Evolutionary conservation across 1,139 yeast species (phyloP).

Genomic region (Torulaspora globosa): DNA sequence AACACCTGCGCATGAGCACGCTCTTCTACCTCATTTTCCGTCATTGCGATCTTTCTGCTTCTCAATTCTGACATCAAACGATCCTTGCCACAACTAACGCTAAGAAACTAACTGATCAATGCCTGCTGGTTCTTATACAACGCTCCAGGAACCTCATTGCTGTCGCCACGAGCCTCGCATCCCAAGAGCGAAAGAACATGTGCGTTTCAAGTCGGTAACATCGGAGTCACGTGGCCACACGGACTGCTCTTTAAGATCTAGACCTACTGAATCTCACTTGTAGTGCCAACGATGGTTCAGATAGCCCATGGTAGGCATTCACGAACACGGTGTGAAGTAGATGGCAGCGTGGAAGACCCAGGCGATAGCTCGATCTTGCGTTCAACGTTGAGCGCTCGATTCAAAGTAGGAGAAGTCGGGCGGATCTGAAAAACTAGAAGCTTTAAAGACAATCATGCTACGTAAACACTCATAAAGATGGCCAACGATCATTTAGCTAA

Average conservation of each 20-base stretch:
- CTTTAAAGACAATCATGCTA: not conserved
- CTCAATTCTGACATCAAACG: conserved; percentile 9
- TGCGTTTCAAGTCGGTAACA: not conserved
- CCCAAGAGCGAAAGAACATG: not conserved
- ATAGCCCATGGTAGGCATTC: too few species aligned
- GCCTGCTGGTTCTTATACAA: not conserved
- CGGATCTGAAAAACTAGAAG: not conserved
- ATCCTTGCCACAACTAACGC: not conserved
- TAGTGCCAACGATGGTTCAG: too few species aligned
- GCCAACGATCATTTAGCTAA: conserved; percentile 27
- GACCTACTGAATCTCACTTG: too few species aligned
- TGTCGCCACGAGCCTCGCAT: not conserved
- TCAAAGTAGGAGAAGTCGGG: too few species aligned
- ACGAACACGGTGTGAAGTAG: too few species aligned
- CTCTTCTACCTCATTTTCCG: conserved; percentile 2
- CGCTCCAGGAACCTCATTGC: conserved; percentile 3
- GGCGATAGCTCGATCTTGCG: too few species aligned
- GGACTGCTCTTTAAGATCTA: too few species aligned
- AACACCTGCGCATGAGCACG: conserved; percentile 7
- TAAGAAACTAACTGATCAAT: not conserved
- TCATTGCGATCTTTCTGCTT: conserved; percentile 8
- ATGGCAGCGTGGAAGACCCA: too few species aligned
- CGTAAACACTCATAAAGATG: not conserved
- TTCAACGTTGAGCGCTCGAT: too few species aligned
- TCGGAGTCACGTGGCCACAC: not conserved